Base-by-base conservation (phyloP, 169 alveolate genomes). In the Babesia microti region DNA sequence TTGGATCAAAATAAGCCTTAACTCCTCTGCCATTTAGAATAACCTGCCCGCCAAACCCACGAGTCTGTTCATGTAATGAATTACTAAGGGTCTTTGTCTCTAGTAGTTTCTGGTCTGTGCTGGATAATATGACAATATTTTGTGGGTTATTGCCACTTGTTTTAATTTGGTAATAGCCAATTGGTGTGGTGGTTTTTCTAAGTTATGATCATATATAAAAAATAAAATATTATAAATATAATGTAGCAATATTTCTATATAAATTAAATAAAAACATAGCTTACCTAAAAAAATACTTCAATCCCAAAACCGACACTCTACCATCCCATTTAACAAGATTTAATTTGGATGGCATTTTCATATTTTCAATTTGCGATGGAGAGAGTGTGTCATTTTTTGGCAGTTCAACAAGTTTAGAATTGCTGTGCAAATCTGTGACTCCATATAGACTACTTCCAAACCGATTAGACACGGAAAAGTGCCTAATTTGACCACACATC, bases 11-110 rank as follows among this genome's bases (percentile, higher is more conserved):
- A 56, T 78, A 83, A 11, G 89, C 88, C 65, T 74, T 76, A 18
- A 83, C 91, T 23, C 91, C 91, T 35, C 88, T 65, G 3, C 91
- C 91, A 24, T 82, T 76, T 24, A 83, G 71, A 6, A 83, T 55
- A 5, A 83, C 78, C 70, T 83, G 91, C 29, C 80, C 83, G 3
- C 84, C 80, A 35, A 72, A 74, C 0, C 91, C 91, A 32, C 89
- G 60, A 24, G 89, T 70, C 19, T 63, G 58, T 41, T 78, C 84
- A 39, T 65, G 43, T 41, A 69, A 48, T 40, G 69, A 48, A 33
- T 78, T 72, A 30, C 70, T 81, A 33, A 79, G 71, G 9, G 55
- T 63, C 58, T 60, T 51, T 37, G 78, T 57, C 29, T 43, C 51
- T 5, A 72, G 59, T 24, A 49, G 43, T 34, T 51, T 28, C 59